Evolutionary conservation across 2,329 filamentous ascomycete genomes (phyloP).

Genomic region (Aureobasidium melanogenum): DNA sequence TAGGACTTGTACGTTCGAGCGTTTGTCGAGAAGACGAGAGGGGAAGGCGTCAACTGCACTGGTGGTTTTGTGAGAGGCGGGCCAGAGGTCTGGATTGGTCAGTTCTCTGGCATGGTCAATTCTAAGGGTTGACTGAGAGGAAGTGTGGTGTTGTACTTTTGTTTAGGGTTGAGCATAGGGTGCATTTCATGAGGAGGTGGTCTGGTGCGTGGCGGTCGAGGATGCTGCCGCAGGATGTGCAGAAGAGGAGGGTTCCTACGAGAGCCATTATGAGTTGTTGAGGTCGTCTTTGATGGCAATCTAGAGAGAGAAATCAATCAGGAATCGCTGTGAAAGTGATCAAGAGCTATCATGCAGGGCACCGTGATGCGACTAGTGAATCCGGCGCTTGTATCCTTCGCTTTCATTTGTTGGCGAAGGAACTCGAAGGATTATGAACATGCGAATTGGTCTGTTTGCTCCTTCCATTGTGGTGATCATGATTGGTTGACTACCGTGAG

Average conservation of each 20-base stretch:
- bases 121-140: no score
- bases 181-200: constrained; percentile 70
- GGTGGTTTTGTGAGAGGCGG: constrained; percentile 66
- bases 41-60: constrained; percentile 89
- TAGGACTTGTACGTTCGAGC: constrained; percentile 75
- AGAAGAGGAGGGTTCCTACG: constrained; percentile 87
- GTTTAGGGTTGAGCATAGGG: constrained; percentile 77
- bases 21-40: constrained; percentile 76
- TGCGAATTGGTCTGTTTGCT: no score
- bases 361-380: not conserved
- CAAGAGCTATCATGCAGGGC: not conserved
- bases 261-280: constrained; percentile 57
- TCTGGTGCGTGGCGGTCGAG: constrained; percentile 69
- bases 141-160: constrained; percentile 49
- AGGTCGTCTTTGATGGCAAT: no score
- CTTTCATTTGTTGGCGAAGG: not conserved
- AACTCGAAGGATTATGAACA: no score
- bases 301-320: no score
- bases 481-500: no score
- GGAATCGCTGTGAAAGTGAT: no score
- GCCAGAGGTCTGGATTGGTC: not conserved
- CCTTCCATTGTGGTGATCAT: not conserved
- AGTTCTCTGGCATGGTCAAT: not conserved
- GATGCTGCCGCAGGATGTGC: constrained; percentile 84
- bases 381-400: not conserved